Evolutionary conservation across 2,329 filamentous ascomycete genomes (phyloP).

Genomic region (Ascochyta lentis): DNA sequence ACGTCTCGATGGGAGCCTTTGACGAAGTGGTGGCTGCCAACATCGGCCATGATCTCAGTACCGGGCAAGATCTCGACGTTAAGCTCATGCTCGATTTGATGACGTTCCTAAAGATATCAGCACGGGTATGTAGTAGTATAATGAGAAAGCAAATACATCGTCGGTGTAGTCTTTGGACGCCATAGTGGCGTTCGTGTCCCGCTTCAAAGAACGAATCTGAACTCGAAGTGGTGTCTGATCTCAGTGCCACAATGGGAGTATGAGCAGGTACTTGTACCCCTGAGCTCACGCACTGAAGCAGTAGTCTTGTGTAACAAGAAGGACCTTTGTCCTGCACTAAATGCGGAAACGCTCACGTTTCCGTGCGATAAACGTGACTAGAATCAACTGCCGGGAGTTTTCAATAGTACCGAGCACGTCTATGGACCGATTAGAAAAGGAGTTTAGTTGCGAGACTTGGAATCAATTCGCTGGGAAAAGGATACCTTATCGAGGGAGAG

Average conservation of each 20-base stretch:
- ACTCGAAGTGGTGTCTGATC: neutral
- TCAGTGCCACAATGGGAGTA: neutral
- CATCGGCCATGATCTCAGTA: conserved; percentile 67
- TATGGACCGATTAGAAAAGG: neutral
- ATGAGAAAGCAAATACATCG: neutral
- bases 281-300: neutral
- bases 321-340: conserved; percentile 1
- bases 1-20: conserved; percentile 56
- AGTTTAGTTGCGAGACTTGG: neutral
- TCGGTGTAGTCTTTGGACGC: conserved; percentile 13
- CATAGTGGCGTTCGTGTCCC: conserved; percentile 2
- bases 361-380: neutral
- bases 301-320: neutral
- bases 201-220: neutral
- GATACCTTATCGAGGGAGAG: neutral
- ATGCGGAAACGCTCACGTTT: neutral
- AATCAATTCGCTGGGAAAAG: neutral
- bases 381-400: neutral
- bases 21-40: conserved; percentile 69
- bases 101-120: conserved; percentile 48
- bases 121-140: neutral
- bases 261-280: conserved; percentile 8
- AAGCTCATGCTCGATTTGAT: conserved; percentile 59
- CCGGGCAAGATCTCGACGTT: conserved; percentile 62
- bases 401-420: neutral